Evolutionary conservation across 208 protist genomes (phyloP), one percentile per base, ranked within the genome.

Genomic region (Blechomonas ayalai): DNA sequence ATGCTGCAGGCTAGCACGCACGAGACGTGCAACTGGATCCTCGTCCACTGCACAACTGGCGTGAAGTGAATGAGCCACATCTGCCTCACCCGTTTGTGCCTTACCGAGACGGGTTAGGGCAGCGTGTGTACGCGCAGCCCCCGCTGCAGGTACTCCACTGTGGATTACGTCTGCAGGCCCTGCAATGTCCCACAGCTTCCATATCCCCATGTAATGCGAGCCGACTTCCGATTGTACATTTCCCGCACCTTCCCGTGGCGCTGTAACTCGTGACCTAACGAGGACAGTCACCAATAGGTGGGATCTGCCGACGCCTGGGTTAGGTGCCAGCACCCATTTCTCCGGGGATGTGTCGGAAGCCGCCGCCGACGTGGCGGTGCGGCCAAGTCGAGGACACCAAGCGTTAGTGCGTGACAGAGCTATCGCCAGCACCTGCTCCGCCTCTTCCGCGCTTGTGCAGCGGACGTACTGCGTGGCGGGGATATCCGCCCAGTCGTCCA

Each of bases 401-500:
- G 52, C 37, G 22, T 55, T 46, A 4, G 67, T 49, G 13, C 48
- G 36, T 3, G 24, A 13, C 3, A 68, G 39, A 9, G 49, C 53
- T 6, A 35, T 28, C n/a, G 38, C 45, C 23, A 74, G 27, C 12
- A 65, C 54, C 0, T 29, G 27, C 8, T 54, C 23, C 27, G 49
- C 47, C 46, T 74, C 60, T 15, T 31, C 3, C 6, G 25, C 27
- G 18, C 23, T 47, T 9, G 22, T 23, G 33, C 49, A 56, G 1
- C 33, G 42, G 18, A 74, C 55, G 40, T 74, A 74, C 29, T 50
- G 60, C 16, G 56, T 35, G 32, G 67, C 67, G 1, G 67, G 67
- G 40, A 74, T 67, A 26, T 74, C 67, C 1, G 59, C 47, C 28
- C 45, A 46, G 37, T 65, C 60, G 10, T 47, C 49, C 67, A 74